Conservation (phyloP, 1,284 basidiomycete genomes). For the Ganoderma multipileum region DNA sequence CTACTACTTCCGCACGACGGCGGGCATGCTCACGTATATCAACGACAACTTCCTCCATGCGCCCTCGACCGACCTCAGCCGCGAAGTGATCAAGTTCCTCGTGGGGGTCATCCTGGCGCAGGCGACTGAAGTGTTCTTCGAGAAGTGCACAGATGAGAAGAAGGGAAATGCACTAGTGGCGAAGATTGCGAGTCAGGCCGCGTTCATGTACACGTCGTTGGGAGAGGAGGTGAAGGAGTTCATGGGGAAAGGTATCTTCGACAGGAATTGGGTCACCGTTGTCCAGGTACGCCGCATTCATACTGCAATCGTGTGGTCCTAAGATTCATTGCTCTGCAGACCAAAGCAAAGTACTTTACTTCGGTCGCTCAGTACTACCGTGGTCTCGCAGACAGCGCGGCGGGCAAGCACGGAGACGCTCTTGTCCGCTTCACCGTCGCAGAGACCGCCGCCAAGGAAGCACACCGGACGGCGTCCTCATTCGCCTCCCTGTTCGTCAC, state of each 20-base stretch:
- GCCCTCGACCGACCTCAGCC: conserved; percentile 94
- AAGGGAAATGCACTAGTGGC: conserved; percentile 82
- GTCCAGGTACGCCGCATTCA: conserved; percentile 64
- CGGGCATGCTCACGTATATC: conserved; percentile 98
- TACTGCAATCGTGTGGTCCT: background rate
- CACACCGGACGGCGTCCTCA: conserved; percentile 69
- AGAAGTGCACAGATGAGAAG: conserved; percentile 93
- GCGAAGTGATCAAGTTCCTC: conserved; percentile 94
- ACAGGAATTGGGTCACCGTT: conserved; percentile 92
- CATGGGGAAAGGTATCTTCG: conserved; percentile 93
- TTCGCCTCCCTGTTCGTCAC: conserved; percentile 81
- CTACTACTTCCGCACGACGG: conserved; percentile 90
- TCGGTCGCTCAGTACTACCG: conserved; percentile 92
- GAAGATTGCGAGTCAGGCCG: conserved; percentile 88
- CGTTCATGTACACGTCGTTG: conserved; percentile 80
- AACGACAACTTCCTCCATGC: conserved; percentile 99
- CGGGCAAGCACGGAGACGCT: conserved; percentile 86
- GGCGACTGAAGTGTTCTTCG: conserved; percentile 95
- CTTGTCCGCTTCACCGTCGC: conserved; percentile 85
- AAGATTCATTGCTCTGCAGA: conserved; percentile 49
- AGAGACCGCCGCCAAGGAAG: conserved; percentile 87
- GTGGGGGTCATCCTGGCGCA: conserved; percentile 90
- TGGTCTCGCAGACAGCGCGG: conserved; percentile 78
- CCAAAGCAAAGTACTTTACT: conserved; percentile 90
- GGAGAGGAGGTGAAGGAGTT: conserved; percentile 95